Conservation (phyloP, 2,329 filamentous ascomycete species). For the Fusarium vanettenii region DNA sequence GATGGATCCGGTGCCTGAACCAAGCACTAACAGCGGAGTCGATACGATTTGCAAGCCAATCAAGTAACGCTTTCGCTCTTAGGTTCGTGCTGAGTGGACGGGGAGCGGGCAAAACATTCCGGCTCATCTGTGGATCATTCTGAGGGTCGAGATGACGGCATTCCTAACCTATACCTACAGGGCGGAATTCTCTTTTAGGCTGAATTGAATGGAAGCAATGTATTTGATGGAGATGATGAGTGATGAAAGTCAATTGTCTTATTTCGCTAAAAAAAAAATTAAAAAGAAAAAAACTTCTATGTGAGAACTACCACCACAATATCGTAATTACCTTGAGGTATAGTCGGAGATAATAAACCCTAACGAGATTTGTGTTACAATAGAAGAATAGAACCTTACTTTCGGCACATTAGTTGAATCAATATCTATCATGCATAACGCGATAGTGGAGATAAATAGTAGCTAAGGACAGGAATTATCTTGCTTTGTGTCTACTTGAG, state of each 20-base stretch:
- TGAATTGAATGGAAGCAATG: neutral
- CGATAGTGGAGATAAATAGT: neutral
- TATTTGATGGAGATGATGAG: neutral
- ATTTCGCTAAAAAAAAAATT: too few relatives aligned
- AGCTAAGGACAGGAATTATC: neutral
- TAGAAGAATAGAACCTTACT: rapidly evolving
- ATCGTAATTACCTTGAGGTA: neutral
- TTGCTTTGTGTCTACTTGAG: neutral
- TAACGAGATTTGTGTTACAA: rapidly evolving
- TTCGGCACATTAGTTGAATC: neutral
- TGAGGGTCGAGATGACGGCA: neutral
- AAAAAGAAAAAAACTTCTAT: too few relatives aligned
- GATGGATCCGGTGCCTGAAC: neutral
- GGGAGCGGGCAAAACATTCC: neutral
- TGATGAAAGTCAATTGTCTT: neutral
- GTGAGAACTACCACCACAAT: neutral
- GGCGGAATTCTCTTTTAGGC: neutral
- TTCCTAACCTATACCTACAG: neutral
- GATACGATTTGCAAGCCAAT: neutral
- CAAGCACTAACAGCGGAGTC: neutral
- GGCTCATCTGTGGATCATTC: neutral
- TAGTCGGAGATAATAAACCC: neutral
- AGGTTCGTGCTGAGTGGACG: neutral
- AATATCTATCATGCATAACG: neutral
- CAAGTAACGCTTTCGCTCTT: neutral